Evolutionary conservation across 169 alveolate genomes (phyloP).

Genomic region (Toxoplasma gondii): DNA sequence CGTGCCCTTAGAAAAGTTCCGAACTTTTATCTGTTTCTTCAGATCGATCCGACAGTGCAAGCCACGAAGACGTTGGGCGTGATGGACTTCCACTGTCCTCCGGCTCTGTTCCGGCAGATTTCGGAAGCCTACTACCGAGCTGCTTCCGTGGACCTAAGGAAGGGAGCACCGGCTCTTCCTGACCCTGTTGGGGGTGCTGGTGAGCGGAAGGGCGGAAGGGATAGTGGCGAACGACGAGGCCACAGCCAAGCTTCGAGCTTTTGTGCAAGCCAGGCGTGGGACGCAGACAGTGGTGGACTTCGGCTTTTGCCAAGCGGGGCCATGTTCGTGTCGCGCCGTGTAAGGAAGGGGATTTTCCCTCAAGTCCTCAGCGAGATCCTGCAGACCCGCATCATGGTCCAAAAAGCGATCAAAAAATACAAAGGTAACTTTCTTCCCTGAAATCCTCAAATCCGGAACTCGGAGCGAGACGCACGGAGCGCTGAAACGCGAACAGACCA

Average conservation of each 20-base stretch:
- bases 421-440: slow-evolving; percentile 35
- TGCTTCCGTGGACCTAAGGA: background rate
- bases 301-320: slow-evolving; percentile 64
- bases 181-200: background rate
- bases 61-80: slow-evolving; percentile 60
- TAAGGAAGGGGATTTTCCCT: slow-evolving; percentile 88
- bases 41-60: slow-evolving; percentile 63
- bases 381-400: slow-evolving; percentile 76
- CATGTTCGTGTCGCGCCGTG: slow-evolving; percentile 66
- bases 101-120: slow-evolving; percentile 47
- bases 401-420: slow-evolving; percentile 62
- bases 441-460: no score
- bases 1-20: no score
- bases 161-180: background rate
- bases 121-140: slow-evolving; percentile 41
- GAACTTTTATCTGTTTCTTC: background rate
- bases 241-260: slow-evolving; percentile 25
- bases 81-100: slow-evolving; percentile 54
- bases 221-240: background rate
- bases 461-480: background rate
- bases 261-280: slow-evolving; percentile 43
- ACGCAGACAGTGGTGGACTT: slow-evolving; percentile 36
- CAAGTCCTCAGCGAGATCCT: slow-evolving; percentile 87
- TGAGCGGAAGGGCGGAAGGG: background rate
- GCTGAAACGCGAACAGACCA: background rate